Conservation (phyloP, 2,329 filamentous ascomycete species). For the Alternaria incomplexa region DNA sequence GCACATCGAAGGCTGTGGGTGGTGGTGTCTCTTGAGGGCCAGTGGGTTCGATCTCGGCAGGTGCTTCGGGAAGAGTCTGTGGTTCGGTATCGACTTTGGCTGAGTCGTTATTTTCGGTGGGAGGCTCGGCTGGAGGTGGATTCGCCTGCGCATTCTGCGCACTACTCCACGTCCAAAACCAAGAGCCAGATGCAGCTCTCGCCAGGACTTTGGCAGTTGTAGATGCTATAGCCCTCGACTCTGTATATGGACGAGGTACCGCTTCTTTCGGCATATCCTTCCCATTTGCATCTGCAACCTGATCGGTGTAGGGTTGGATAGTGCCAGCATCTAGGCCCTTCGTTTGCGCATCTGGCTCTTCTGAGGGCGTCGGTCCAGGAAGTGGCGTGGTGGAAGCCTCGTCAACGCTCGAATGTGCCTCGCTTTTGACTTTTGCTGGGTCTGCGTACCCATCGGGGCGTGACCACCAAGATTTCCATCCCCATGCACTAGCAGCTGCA, state of each 20-base stretch:
- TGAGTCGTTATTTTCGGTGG: conserved; percentile 7
- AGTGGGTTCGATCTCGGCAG: not conserved
- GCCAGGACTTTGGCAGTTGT: conserved; percentile 14
- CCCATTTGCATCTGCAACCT: conserved; percentile 23
- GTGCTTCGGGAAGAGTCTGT: not conserved
- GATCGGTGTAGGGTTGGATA: not conserved
- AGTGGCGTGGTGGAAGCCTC: conserved; percentile 52
- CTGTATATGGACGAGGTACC: conserved; percentile 6
- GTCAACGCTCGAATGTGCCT: conserved; percentile 32
- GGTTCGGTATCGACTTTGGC: conserved; percentile 14
- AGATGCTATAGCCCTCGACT: conserved; percentile 23
- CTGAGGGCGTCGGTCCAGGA: conserved; percentile 46
- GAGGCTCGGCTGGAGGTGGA: conserved; percentile 24
- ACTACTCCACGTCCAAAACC: conserved; percentile 59
- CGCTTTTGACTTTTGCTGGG: conserved; percentile 40
- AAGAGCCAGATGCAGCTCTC: conserved; percentile 45
- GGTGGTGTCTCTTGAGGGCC: conserved; percentile 1
- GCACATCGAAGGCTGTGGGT: conserved; percentile 9
- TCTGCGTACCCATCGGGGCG: conserved; percentile 55
- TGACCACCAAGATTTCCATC: conserved; percentile 60
- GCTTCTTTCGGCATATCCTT: conserved; percentile 23
- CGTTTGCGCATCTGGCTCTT: conserved; percentile 35
- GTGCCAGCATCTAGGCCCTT: conserved; percentile 32
- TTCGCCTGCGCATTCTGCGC: conserved; percentile 51
- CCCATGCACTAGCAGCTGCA: conserved; percentile 30